phyloP scores from a whole-genome alignment of 2,329 filamentous ascomycete genomes.

The Talaromyces sp. region DNA sequence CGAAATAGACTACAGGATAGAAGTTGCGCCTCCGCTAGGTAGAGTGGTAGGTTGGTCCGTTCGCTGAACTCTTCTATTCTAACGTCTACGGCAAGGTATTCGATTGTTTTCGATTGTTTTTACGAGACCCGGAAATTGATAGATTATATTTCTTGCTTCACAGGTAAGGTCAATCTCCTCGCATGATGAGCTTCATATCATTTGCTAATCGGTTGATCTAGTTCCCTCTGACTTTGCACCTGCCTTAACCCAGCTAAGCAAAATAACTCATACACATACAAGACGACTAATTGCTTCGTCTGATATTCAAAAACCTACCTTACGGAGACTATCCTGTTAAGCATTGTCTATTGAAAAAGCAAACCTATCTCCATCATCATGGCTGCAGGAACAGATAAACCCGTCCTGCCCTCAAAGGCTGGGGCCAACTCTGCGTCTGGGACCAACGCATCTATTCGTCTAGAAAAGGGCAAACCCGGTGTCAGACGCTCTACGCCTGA shows the following conservation, averaged over 20 bases:
- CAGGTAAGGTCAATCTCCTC: neutral
- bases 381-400: conserved; percentile 17
- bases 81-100: conserved; percentile 5
- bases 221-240: neutral
- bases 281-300: neutral
- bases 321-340: neutral
- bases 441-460: conserved; percentile 63
- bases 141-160: conserved; percentile 14
- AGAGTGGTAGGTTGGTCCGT: conserved; percentile 9
- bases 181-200: neutral
- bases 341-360: neutral
- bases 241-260: neutral
- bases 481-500: conserved; percentile 85
- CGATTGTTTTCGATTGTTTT: neutral
- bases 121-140: neutral
- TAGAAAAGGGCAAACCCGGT: conserved; percentile 69
- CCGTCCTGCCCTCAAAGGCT: conserved; percentile 11
- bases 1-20: conserved; percentile 16
- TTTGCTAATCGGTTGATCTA: neutral
- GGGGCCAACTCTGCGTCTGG: conserved; percentile 41
- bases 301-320: neutral
- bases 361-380: neutral
- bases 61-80: neutral
- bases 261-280: conserved; percentile 2
- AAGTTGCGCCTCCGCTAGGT: conserved; percentile 13